Evolutionary conservation across 2,329 filamentous ascomycete species (phyloP).

Genomic region (Claviceps sp.): DNA sequence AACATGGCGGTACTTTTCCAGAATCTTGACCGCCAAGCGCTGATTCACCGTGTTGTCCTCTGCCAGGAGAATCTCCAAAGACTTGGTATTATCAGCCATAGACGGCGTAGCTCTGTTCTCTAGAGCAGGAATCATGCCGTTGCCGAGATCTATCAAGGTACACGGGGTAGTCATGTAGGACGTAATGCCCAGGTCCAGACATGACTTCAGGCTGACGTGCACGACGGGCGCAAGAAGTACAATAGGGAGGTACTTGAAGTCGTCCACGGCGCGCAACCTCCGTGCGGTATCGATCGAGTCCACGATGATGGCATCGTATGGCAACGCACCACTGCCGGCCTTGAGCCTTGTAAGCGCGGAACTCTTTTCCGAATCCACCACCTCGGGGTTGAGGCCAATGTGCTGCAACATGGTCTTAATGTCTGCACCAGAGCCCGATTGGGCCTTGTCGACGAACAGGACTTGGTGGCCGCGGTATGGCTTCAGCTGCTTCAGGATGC

Average conservation of each 20-base stretch:
- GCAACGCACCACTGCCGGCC: constrained; percentile 39
- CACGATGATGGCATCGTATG: constrained; percentile 91
- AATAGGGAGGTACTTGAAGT: constrained; percentile 96
- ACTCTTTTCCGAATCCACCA: constrained; percentile 68
- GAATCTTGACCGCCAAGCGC: constrained; percentile 85
- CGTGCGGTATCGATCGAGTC: constrained; percentile 89
- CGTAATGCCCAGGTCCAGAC: constrained; percentile 89
- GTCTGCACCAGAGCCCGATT: constrained; percentile 62
- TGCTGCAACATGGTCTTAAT: constrained; percentile 66
- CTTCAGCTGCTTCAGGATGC: constrained; percentile 69
- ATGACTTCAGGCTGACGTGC: constrained; percentile 84
- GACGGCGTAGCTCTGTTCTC: constrained; percentile 87
- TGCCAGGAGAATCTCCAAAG: constrained; percentile 86
- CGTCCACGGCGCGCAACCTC: constrained; percentile 70
- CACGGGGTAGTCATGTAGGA: constrained; percentile 98
- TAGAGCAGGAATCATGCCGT: constrained; percentile 88
- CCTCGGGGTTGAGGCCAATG: constrained; percentile 67
- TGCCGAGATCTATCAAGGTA: constrained; percentile 83
- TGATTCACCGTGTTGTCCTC: constrained; percentile 98
- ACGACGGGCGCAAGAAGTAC: constrained; percentile 82
- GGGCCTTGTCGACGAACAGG: constrained; percentile 84
- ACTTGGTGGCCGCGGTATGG: constrained; percentile 91
- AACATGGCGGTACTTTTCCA: constrained; percentile 90
- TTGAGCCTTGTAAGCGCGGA: constrained; percentile 40
- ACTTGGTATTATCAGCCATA: constrained; percentile 85